Percentiles rank a stretch among this genome's conserved stretches.
phyloP scores from a whole-genome alignment of 345 rosid species.

The Euphorbia peplus region DNA sequence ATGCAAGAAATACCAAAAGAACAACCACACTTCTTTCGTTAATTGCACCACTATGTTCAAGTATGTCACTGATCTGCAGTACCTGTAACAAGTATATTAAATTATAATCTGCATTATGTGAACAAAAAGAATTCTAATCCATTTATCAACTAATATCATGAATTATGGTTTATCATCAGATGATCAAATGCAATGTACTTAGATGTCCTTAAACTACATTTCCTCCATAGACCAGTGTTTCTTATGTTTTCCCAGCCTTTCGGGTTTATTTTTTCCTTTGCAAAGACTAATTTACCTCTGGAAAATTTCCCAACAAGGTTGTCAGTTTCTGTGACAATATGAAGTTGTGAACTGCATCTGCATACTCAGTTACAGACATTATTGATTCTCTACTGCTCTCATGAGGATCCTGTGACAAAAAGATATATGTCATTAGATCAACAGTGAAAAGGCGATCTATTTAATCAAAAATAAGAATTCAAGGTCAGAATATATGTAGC shows the following conservation, averaged over 20 bases:
- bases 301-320: constrained; percentile 74
- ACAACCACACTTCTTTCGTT: constrained; percentile 68
- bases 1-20: constrained; percentile 69
- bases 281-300: too few species aligned
- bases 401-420: constrained; percentile 42
- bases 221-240: not conserved
- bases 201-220: not conserved
- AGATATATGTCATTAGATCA: constrained; percentile 15
- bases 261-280: not conserved
- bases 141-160: constrained; percentile 7
- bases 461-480: not conserved
- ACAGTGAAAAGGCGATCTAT: constrained; percentile 7
- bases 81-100: constrained; percentile 42
- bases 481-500: constrained; percentile 19
- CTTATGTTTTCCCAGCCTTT: not conserved
- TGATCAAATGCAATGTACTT: not conserved
- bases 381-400: constrained; percentile 56
- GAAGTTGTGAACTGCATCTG: constrained; percentile 83
- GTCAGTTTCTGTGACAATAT: constrained; percentile 78
- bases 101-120: not conserved
- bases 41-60: constrained; percentile 70
- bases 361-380: constrained; percentile 55
- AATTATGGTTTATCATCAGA: not conserved
- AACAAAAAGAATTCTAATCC: not conserved
- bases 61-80: constrained; percentile 81